phyloP scores from a whole-genome alignment of 2,329 filamentous ascomycete species.

The Neonectria ditissima region DNA sequence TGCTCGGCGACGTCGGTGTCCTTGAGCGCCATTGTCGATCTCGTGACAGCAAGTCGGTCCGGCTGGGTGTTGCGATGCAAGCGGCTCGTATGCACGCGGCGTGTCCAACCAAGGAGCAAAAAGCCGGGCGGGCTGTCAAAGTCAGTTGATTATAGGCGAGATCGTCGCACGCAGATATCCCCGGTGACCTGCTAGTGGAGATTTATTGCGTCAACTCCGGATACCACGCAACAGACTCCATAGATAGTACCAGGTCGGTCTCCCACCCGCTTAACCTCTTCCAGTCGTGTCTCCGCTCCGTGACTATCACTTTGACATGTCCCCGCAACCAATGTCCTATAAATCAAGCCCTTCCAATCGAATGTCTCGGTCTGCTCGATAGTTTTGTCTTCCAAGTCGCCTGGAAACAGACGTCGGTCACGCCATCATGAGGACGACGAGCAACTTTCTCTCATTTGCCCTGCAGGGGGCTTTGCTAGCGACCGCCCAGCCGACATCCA shows the following conservation, averaged over 20 bases:
- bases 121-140: not conserved
- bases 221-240: not conserved
- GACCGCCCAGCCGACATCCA: not conserved
- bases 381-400: not conserved
- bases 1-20: constrained; percentile 75
- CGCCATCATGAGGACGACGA: not conserved
- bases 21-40: constrained; percentile 55
- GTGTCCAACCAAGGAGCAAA: not conserved
- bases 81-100: not conserved
- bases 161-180: not conserved
- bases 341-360: not conserved
- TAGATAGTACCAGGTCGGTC: not conserved
- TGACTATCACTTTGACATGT: not conserved
- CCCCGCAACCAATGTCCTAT: not conserved
- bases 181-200: not conserved
- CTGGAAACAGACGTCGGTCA: not conserved
- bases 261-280: not conserved
- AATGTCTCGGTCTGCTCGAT: not conserved
- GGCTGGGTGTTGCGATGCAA: not conserved
- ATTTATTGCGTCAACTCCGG: not conserved
- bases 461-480: not conserved
- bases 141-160: not conserved
- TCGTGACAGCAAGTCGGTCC: constrained; percentile 35
- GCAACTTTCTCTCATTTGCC: not conserved
- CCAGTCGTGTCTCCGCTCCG: not conserved